Base-by-base conservation (phyloP, 2,329 filamentous ascomycete species). In the Chaetothyriales sp. region DNA sequence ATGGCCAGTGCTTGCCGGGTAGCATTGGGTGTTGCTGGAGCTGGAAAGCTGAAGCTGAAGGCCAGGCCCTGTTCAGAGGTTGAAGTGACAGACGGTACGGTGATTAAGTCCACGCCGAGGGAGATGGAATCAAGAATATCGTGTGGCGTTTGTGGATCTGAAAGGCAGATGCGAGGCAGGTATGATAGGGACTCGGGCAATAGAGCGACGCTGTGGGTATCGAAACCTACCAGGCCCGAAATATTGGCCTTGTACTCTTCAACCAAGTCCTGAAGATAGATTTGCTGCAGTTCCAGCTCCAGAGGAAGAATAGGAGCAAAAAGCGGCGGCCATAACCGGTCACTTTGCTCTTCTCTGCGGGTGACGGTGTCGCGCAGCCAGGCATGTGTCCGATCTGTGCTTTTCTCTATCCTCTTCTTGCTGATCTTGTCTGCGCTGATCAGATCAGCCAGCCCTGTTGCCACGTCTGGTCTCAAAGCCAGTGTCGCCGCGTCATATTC, bases 61-160 rank as follows among this genome's bases (percentile, higher is more conserved):
- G 87, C 88, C 26, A 96, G 81, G 1, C 92, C 92, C 1, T 84
- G 80, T 64, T 98, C 89, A 0, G 89, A 92, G 3, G 79, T 76
- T 32, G 71, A 70, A 49, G 80, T 80, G 49, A 92, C 69, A 62
- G 95, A 92, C 0, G 86, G 82, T 1, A 92, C 66, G 0, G 83
- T 80, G 63, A 92, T 79, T 18, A 95, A 58, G 63, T 98, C 92
- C 48, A 88, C 74, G 4, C 92, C 92, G 0, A 85, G 73, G 0
- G 78, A 71, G 18, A 95, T 70, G 49, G 92, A 85, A 3, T 80
- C 75, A 1, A 98, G 75, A 10, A 95, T 68, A 20, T 86, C 79
- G 46, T 89, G 84, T 0, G 92, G 90, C 2, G 78, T 83, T 1
- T 69, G 65, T 1, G 84, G 80, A 2, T 79, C 72, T 53, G 84